Percentiles rank a stretch among this genome's conserved stretches.
phyloP scores from a whole-genome alignment of 306 rosid species.

The Rosa multiflora region DNA sequence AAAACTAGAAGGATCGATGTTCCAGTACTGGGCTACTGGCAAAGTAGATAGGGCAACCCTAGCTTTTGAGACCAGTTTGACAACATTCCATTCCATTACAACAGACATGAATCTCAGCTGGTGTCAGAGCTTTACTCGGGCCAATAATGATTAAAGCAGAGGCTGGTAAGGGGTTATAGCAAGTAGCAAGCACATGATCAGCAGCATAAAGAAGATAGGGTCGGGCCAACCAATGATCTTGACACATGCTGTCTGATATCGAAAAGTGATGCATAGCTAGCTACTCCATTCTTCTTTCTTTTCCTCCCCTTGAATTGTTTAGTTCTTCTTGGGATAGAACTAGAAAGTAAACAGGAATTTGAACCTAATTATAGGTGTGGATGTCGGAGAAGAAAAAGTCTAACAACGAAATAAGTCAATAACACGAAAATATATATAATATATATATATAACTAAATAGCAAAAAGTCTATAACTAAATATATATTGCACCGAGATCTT shows the following conservation, averaged over 20 bases:
- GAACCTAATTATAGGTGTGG: not conserved
- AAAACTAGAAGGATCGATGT: not conserved
- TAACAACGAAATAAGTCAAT: too few relatives aligned
- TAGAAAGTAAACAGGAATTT: not conserved
- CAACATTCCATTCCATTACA: slow-evolving; percentile 19
- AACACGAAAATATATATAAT: not conserved
- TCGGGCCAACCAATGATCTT: slow-evolving; percentile 14
- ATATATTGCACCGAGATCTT: too few relatives aligned
- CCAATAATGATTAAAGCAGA: slow-evolving; percentile 29
- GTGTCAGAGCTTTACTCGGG: slow-evolving; percentile 28
- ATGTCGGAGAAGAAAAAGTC: not conserved
- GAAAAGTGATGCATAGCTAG: slow-evolving; percentile 4
- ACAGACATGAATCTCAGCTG: slow-evolving; percentile 11
- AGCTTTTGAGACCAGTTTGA: slow-evolving; percentile 15
- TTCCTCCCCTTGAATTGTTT: not conserved
- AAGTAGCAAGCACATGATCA: slow-evolving; percentile 31
- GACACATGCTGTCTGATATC: slow-evolving; percentile 16
- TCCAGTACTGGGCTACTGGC: not conserved
- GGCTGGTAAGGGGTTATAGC: not conserved
- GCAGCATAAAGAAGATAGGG: not conserved
- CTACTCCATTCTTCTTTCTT: not conserved
- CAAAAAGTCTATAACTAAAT: too few relatives aligned
- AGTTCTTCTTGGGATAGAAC: not conserved
- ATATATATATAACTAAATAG: too few relatives aligned
- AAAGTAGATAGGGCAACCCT: not conserved